These are phyloP conservation scores for Phytophthora pluvialis DNA, from an alignment of 352 stramenopile species.

Conservation along the genomic window DNA sequence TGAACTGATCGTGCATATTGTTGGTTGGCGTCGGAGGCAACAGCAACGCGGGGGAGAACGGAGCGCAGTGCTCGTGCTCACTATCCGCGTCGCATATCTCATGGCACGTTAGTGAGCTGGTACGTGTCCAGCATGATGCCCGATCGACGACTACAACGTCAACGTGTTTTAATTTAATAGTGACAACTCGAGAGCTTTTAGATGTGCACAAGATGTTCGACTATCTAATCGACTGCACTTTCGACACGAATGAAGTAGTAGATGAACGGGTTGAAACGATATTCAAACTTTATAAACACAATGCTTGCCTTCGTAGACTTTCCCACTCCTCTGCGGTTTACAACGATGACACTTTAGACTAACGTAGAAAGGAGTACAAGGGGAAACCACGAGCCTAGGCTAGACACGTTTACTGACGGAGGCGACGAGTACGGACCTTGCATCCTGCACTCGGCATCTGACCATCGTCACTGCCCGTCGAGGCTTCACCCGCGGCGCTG, in stretches of 20 bases:
- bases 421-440: neutral
- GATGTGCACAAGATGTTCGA: no score
- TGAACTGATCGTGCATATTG: neutral
- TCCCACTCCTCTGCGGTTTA: neutral
- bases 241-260: no score
- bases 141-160: conserved; percentile 3
- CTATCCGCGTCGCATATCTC: neutral
- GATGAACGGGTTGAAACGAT: no score
- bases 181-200: neutral
- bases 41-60: neutral
- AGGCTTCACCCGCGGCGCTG: neutral
- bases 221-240: no score
- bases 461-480: neutral
- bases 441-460: neutral
- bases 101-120: neutral
- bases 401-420: neutral
- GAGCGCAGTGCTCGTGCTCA: neutral
- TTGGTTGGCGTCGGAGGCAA: neutral
- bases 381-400: neutral
- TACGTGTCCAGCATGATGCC: conserved; percentile 1
- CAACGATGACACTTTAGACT: neutral
- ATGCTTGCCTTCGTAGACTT: no score
- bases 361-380: neutral
- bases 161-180: no score
- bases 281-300: no score